Evolutionary conservation across 2,329 filamentous ascomycete genomes (phyloP), one percentile per base, ranked within the genome.

Genomic region (Xylaria polymorpha): DNA sequence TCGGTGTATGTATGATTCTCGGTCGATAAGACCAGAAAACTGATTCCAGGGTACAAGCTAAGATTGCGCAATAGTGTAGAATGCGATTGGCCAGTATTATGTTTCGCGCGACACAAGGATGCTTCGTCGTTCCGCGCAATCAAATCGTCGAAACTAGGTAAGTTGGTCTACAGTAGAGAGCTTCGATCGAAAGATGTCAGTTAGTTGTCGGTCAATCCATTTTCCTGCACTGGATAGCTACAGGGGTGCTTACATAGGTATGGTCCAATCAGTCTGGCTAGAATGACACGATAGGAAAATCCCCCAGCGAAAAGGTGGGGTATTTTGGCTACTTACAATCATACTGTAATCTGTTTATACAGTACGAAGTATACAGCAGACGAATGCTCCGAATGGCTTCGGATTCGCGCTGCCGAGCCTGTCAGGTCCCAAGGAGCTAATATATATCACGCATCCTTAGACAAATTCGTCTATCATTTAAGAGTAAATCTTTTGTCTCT

Each of bases 231-330:
- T 29, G 20, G 43, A 20, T 9, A 46, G 4, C 22, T 22, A 50
- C 46, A 29, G 22, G 46, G 46, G 29, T 50, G n/a, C n/a, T n/a
- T n/a, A n/a, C 22, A 6, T 15, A 25, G 22, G 25, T 29, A 25
- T 50, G 14, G 22, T 4, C 51, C 51, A 55, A 55, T 55, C 51
- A 55, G 18, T 20, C 18, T 20, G 51, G 12, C 18, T 55, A 18
- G 15, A 20, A 55, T 35, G 29, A 55, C 51, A 14, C 20, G 51
- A 37, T 20, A 55, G 29, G 62, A 41, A 61, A 68, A 51, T 55
- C 37, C 35, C 56, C 56, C 20, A 14, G 35, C 7, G 37, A 35
- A 53, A 18, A 56, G 35, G 20, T 67, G 67, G 58, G 14, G 22
- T 29, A 7, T 9, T 4, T n/a, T 53, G 18, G 50, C 25, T 35